Evolutionary conservation across 176 grass and related monocot species (phyloP), one percentile per base, ranked within the genome.

Genomic region (Juncus inflexus): DNA sequence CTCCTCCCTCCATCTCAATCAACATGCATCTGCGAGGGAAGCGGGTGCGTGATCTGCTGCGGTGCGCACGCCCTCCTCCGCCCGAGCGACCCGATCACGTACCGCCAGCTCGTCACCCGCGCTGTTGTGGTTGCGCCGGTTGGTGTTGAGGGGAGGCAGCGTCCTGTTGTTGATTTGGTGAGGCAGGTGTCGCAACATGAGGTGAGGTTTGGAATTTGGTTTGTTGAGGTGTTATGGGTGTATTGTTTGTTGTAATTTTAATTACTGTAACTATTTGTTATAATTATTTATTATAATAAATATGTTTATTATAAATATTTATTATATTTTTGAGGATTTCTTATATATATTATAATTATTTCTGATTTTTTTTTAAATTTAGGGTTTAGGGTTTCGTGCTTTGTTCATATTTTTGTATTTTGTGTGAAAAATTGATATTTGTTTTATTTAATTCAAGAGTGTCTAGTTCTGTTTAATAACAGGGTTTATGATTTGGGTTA

Each of bases 1-100:
- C 75, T 78, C 40, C 75, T 78, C 64, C 65, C 75, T 42, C 64
- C 41, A 14, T 13, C 64, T 6, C 75, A 52, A 38, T 6, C 37
- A 12, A 57, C n/a, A 15, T 78, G 75, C 49, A 35, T 8, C 1
- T 71, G 65, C 52, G 35, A 42, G 3, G 47, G 66, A 15, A 15
- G 2, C 14, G 43, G 64, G 3, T 78, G 75, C 65, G 45, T 78
- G 55, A 40, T 53, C 6, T 78, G 76, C 58, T 58, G 45, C 37
- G 35, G 35, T 36, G 54, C 45, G 3, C 65, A 60, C n/a, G 35
- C 62, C 43, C 55, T 78, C 55, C 66, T 78, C 42, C 57, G 58
- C 12, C 45, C 11, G 4, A 56, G 36, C 66, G 76, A 78, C 47
- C 14, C 76, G 35, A 42, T 50, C 37, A 61, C 65, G 56, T 78